Base-by-base conservation (phyloP, 169 alveolate genomes). In the Amoebophrya sp. region DNA sequence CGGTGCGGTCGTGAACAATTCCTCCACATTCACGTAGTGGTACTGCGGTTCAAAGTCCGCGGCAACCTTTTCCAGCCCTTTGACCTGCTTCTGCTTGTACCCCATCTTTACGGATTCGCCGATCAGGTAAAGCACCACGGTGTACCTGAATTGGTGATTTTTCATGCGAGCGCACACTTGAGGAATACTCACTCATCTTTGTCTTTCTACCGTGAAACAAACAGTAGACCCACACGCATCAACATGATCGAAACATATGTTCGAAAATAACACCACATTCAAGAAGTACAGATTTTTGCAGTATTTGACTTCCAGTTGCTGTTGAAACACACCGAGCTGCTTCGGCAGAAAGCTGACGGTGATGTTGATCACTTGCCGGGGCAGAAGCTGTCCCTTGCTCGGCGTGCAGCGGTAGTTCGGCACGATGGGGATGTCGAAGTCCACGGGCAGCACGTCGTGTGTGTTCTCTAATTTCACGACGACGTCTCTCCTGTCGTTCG, bases 11-110 rank as follows among this genome's bases (percentile, higher is more conserved):
- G 83, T 66, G 83, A 25, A 66, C 38, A 66, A 25, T 25, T 66
- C 83, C 83, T 66, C 83, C 83, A 66, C 83, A 25, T 66, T 66
- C 38, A 66, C 83, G 83, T 66, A 66, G 83, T 66, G 83, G 83
- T 66, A 66, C 29, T 18, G 35, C 83, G 83, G 83, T 25, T 66
- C 83, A 25, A 66, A 66, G 32, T 66, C 83, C 32, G 83, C 83
- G 35, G 39, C 12, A 66, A 66, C 83, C 83, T 66, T 66, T 25
- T 66, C 83, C 38, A 66, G 83, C 29, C 83, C 83, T 25, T 66
- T 66, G 10, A 66, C 83, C 32, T 2, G 35, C 83, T 66, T 66
- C 35, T 25, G 29, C 83, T 66, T 66, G 83, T 66, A 66, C 2
- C 83, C 83, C 83, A 66, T 66, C 83, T 66, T 66, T 25, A 25